Evolutionary conservation across 2,329 filamentous ascomycete genomes (phyloP), one percentile per base, ranked within the genome.

Genomic region (Pestalotiopsis sp.): DNA sequence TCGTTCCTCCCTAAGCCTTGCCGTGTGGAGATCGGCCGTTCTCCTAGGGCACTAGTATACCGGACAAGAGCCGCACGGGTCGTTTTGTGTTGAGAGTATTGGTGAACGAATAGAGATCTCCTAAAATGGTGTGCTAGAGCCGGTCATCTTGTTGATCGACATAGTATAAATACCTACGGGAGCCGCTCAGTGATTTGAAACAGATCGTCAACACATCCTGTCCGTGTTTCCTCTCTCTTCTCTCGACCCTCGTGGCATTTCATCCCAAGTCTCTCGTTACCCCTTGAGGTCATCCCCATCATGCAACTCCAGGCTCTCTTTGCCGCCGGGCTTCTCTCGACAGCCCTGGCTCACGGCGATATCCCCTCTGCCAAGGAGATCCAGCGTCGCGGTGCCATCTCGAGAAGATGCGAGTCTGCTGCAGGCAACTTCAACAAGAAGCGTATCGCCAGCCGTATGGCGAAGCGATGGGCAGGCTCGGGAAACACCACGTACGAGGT

Each of bases 371-470:
- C 20, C 17, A n/a, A 17, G 17, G 45, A 52, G 45, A 52, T 52
- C 3, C 45, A 39, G 31, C 73, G 71, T 31, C 70, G 71, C 12
- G 61, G 65, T 64, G 68, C 31, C 6, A 70, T 76, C 68, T 73
- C 71, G n/a, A 75, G 72, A 67, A 64, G 73, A 64, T 77, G 74
- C 65, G 70, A 70, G 31, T 25, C 68, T 27, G 69, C 70, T 7
- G 72, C 69, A 2, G 74, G 67, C 23, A 68, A 60, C 12, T 71
- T 76, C 69, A 75, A 73, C 61, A 68, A 71, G 61, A 72, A 71
- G 66, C 69, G 70, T n/a, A 68, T 64, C 59, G 68, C 56, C n/a
- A 64, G 73, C 64, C 70, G 71, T 23, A 71, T 71, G 25, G 25
- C 27, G 3, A 20, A 52, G 17, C 45, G 45, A 9, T 52, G 25